Base-by-base conservation (phyloP, 495 filamentous ascomycete genomes). In the Xylaria telfairii region DNA sequence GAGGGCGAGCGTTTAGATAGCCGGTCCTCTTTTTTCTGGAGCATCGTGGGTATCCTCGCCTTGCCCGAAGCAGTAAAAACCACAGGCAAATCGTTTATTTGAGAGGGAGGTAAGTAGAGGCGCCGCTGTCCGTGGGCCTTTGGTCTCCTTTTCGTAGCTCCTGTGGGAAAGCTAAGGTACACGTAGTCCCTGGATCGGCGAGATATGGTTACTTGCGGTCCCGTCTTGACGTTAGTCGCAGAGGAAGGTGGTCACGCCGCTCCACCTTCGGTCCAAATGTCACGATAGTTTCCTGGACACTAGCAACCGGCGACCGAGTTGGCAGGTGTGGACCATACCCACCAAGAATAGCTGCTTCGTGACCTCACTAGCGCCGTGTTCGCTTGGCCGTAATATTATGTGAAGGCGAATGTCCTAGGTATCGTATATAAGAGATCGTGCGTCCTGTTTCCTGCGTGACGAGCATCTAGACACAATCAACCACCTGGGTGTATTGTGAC, bases 291-390 rank as follows among this genome's bases (percentile, higher is more conserved):
- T 26, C 8, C 37, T 28, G 28, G 59, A 8, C 42, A 34, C 19
- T 26, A 28, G 28, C 24, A 42, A 56, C 47, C 41, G 13, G n/a
- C 56, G 39, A 51, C 39, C 56, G 44, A 46, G 67, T 57, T 65
- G 61, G 61, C 51, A 63, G 37, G 53, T 24, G 68, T 71, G 68
- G 68, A 71, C 68, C 68, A 71, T 71, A 71, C 61, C 62, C 68
- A 65, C 60, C 59, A 46, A 41, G 28, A 65, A 46, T 49, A 51
- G 39, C 10, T 34, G 7, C 28, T 64, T 70, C 44, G 57, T 37
- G 64, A 67, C 37, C 49, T 30, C 34, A 57, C 66, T 68, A 57
- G 51, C 53, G 53, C 19, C 5, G 24, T 5, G 34, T 44, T 56
- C 39, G 19, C 53, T 46, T 46, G 24, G 41, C 28, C 30, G 39